These are phyloP conservation scores for Zygotorulaspora florentina DNA, from an alignment of 805 yeast species.

Conservation along the genomic window DNA sequence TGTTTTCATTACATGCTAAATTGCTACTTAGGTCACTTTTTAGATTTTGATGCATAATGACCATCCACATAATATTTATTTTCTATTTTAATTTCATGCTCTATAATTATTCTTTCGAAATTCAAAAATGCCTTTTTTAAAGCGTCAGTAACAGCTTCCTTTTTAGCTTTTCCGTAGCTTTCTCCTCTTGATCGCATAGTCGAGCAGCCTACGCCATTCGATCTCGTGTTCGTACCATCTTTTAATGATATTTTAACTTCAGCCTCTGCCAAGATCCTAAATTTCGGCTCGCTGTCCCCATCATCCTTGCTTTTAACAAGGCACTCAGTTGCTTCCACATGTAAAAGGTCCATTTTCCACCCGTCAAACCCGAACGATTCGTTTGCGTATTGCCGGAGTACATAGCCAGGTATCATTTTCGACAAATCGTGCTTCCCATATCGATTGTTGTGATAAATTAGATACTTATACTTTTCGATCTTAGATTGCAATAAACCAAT, in stretches of 20 bases:
- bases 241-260: slow-evolving; percentile 63
- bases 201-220: slow-evolving; percentile 68
- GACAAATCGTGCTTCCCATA: slow-evolving; percentile 28
- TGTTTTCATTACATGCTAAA: neutral
- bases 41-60: slow-evolving; percentile 23
- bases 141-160: slow-evolving; percentile 84
- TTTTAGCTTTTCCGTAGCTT: slow-evolving; percentile 76
- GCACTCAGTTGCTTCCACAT: slow-evolving; percentile 22
- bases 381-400: slow-evolving; percentile 42
- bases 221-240: slow-evolving; percentile 81
- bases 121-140: slow-evolving; percentile 72
- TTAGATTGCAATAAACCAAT: slow-evolving; percentile 48
- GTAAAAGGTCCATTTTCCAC: slow-evolving; percentile 46
- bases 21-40: slow-evolving; percentile 5
- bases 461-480: slow-evolving; percentile 37
- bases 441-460: slow-evolving; percentile 26
- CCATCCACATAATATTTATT: slow-evolving; percentile 36
- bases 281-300: slow-evolving; percentile 10
- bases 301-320: neutral
- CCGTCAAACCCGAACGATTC: slow-evolving; percentile 54
- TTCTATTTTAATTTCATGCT: slow-evolving; percentile 35
- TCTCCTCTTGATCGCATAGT: slow-evolving; percentile 58
- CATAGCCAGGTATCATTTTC: slow-evolving; percentile 34
- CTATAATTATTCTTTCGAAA: slow-evolving; percentile 60
- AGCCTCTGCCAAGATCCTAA: slow-evolving; percentile 36